Base-by-base conservation (phyloP, 2,329 filamentous ascomycete genomes). In the Beauveria varroae region DNA sequence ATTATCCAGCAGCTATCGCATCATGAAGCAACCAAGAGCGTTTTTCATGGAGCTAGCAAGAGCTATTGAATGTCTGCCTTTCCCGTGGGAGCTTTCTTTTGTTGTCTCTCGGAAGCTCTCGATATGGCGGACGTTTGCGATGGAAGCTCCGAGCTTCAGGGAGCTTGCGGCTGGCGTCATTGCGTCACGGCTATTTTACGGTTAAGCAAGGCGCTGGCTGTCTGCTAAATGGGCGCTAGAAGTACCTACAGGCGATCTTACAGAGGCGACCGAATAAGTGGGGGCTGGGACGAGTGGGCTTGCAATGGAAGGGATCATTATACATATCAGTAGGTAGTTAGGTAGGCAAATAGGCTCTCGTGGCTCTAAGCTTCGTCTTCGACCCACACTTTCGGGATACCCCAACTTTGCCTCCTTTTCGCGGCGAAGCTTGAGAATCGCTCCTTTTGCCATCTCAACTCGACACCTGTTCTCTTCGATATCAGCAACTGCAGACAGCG, bases 1-100 rank as follows among this genome's bases (percentile, higher is more conserved):
- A 86, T 86, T 55, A 65, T 64, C 37, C 24, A 16, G 24, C 61
- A 61, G 65, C 65, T 70, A 72, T 71, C 62, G 70, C 72, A 74
- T 74, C 51, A 61, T 71, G 68, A 34, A 44, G 22, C 6, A 26
- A 37, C 5, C 2, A 16, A 37, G 5, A 37, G 2, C 12, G 34
- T 5, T 37, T 6, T 37, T 37, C 34, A 37, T 16, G 34, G 12
- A 37, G 34, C 34, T 37, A 10, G n/a, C 18, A 12, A 34, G 2
- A 3, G 7, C 24, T 22, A 40, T 37, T 16, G 16, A 18, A 16
- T 26, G 26, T 37, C 37, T 6, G 18, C 1, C 16, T 56, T 14
- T 4, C 18, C 20, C 12, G 41, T 26, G 28, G 54, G 26, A 26
- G 41, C 14, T 12, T 12, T 10, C 28, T 28, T 37, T n/a, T 41